Evolutionary conservation across 768 basidiomycete species (phyloP), one percentile per base, ranked within the genome.

Genomic region (Mrakia blollopis): DNA sequence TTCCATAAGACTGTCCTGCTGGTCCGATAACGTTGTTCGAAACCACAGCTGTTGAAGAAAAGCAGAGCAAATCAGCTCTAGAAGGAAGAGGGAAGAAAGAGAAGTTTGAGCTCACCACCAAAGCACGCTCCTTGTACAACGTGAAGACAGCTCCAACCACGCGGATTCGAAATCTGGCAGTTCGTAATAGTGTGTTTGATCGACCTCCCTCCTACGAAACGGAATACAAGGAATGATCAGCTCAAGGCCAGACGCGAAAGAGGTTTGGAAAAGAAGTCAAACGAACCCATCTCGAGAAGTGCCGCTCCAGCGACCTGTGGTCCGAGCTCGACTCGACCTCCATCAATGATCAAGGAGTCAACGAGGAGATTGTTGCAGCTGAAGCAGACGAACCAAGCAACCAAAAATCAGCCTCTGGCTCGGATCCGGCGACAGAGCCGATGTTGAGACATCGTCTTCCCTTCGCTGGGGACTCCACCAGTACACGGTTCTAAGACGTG

Each of bases 341-440:
- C 74, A 28, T 75, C 65, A 37, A 75, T 44, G 52, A 75, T n/a
- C 9, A 75, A 41, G 7, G 65, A 65, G 74, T 65, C 32, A 7
- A 75, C n/a, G 0, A 52, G 39, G 8, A 75, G 32, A n/a, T 75
- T 52, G 54, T 75, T 41, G 60, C 74, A 75, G 18, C 74, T 75
- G 54, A n/a, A 13, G n/a, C n/a, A n/a, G 30, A 25, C 23, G 30
- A 60, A 50, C 18, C 10, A 41, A 32, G 18, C 47, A 50, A 50
- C 16, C 16, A 50, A 50, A 50, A 50, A 21, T 50, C 47, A 21
- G 47, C 47, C 18, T 57, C 25, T n/a, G 11, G 23, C 28, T 57
- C 57, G 57, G 57, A 57, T 57, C 57, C 57, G 57, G 28, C 57
- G 28, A 13, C 2, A 44, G 47, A 14, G 9, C 14, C 44, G 44